These are phyloP conservation scores for Geotrichum australiense DNA, from an alignment of 1,139 yeast species.

Conservation along the genomic window DNA sequence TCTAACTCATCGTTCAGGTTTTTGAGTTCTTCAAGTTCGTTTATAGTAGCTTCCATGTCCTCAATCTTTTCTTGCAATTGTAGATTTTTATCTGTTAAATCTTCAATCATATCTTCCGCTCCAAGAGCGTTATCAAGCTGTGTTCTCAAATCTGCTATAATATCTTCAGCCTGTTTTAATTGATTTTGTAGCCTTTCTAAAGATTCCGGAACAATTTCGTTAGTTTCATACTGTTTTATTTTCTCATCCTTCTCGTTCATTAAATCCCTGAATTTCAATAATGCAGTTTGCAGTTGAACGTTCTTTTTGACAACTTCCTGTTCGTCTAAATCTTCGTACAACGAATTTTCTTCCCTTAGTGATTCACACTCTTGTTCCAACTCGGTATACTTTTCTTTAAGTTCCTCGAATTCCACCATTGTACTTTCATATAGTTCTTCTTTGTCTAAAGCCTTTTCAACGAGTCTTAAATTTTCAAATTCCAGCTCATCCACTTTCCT, in stretches of 20 bases:
- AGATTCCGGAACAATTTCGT: conserved; percentile 17
- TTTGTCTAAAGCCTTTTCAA: conserved; percentile 32
- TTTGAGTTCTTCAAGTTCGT: conserved; percentile 54
- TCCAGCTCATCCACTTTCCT: conserved; percentile 24
- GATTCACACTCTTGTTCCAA: conserved; percentile 39
- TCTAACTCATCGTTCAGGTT: conserved; percentile 61
- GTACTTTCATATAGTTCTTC: conserved; percentile 42
- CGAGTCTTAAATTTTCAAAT: conserved; percentile 32
- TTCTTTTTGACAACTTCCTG: conserved; percentile 33
- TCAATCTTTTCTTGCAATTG: conserved; percentile 39
- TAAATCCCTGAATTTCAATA: conserved; percentile 36
- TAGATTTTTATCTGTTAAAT: conserved; percentile 49
- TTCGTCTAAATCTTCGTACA: conserved; percentile 33
- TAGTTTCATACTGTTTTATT: conserved; percentile 30
- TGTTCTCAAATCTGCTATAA: conserved; percentile 42
- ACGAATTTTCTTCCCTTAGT: conserved; percentile 43
- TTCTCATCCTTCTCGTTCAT: conserved; percentile 37
- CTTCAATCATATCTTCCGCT: conserved; percentile 45
- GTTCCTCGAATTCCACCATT: conserved; percentile 27
- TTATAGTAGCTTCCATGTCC: conserved; percentile 39
- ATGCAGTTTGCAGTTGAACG: conserved; percentile 38
- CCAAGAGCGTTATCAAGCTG: conserved; percentile 35
- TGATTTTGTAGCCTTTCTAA: conserved; percentile 29
- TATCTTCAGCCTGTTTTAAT: conserved; percentile 38
- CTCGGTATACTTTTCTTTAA: conserved; percentile 38